Percentiles rank a stretch among this genome's conserved stretches.
phyloP scores from a whole-genome alignment of 495 filamentous ascomycete species.

The Penicillium odoratum region DNA sequence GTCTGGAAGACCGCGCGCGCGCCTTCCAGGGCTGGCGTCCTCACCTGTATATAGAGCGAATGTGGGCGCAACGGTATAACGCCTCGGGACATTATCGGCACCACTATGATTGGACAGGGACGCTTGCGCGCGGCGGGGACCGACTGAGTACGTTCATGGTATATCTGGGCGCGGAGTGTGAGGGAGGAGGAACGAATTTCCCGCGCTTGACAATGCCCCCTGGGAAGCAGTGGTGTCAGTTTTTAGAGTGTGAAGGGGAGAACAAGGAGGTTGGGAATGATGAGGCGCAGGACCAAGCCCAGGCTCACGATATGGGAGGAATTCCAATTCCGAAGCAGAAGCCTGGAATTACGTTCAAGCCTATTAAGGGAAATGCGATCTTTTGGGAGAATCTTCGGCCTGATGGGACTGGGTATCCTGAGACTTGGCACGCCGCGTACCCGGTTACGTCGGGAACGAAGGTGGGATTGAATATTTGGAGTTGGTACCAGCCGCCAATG shows the following conservation, averaged over 20 bases:
- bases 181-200: slow-evolving; percentile 64
- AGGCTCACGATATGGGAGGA: neutral
- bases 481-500: slow-evolving; percentile 46
- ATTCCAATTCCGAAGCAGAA: slow-evolving; percentile 5
- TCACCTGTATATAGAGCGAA: slow-evolving; percentile 59
- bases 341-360: slow-evolving; percentile 65
- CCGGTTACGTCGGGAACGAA: slow-evolving; percentile 68
- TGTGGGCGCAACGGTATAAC: slow-evolving; percentile 63
- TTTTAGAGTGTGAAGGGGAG: slow-evolving; percentile 56
- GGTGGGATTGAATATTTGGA: slow-evolving; percentile 83
- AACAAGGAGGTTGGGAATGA: neutral
- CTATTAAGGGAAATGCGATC: slow-evolving; percentile 68
- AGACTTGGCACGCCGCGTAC: slow-evolving; percentile 69
- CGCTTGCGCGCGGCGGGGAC: slow-evolving; percentile 41
- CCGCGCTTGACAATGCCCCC: slow-evolving; percentile 46
- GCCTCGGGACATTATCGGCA: slow-evolving; percentile 56
- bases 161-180: slow-evolving; percentile 57
- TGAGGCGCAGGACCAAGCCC: neutral
- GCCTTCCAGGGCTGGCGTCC: slow-evolving; percentile 69
- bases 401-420: slow-evolving; percentile 62
- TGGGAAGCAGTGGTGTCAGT: slow-evolving; percentile 55
- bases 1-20: slow-evolving; percentile 67
- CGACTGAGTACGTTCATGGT: slow-evolving; percentile 62
- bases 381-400: slow-evolving; percentile 72
- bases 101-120: slow-evolving; percentile 60